These are phyloP conservation scores for Sporobolomyces pararoseus DNA, from an alignment of 768 basidiomycete species.

Conservation along the genomic window DNA sequence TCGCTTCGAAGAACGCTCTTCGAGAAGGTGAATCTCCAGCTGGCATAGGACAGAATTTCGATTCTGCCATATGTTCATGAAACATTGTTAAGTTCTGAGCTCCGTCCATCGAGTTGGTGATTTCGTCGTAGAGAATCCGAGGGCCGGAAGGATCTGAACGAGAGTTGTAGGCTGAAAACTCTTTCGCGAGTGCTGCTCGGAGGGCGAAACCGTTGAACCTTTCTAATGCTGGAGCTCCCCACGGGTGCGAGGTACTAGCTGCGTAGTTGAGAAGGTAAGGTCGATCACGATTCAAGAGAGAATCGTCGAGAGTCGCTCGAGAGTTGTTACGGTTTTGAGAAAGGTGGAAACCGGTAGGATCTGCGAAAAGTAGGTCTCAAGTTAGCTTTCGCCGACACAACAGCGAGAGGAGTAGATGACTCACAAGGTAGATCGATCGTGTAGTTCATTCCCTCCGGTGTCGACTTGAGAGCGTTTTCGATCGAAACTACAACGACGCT, in stretches of 20 bases:
- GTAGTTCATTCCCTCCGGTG: slow-evolving; percentile 22
- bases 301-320: not conserved
- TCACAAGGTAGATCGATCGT: slow-evolving; percentile 29
- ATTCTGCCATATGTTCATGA: slow-evolving; percentile 11
- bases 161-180: not conserved
- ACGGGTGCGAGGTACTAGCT: slow-evolving; percentile 15
- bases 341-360: slow-evolving; percentile 29
- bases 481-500: slow-evolving; percentile 25
- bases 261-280: slow-evolving; percentile 32
- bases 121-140: slow-evolving; percentile 26
- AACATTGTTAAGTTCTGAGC: slow-evolving; percentile 19
- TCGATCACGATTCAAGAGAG: slow-evolving; percentile 5
- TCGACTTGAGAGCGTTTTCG: slow-evolving; percentile 25
- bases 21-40: slow-evolving; percentile 27
- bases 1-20: slow-evolving; percentile 24
- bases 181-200: slow-evolving; percentile 2
- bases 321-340: slow-evolving; percentile 2
- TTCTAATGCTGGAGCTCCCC: slow-evolving; percentile 18
- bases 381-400: no score
- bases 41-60: slow-evolving; percentile 20
- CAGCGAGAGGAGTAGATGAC: not conserved
- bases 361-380: not conserved
- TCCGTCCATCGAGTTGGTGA: slow-evolving; percentile 23
- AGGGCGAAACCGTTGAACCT: slow-evolving; percentile 31
- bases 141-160: not conserved